Base-by-base conservation (phyloP, 2,329 filamentous ascomycete species). In the Moelleriella libera region DNA sequence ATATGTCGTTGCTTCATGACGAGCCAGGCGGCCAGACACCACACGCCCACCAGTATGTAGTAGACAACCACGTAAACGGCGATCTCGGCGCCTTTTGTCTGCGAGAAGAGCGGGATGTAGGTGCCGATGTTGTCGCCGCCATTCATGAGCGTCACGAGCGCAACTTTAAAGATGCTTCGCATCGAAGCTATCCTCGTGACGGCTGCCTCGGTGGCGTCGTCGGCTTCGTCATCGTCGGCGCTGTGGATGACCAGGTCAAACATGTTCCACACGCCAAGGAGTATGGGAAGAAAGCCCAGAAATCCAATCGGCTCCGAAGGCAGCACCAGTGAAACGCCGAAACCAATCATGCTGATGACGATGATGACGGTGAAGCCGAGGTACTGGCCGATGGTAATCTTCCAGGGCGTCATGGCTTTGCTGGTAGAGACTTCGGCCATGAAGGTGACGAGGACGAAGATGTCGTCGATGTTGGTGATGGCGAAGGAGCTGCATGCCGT, bases 361-460 rank as follows among this genome's bases (percentile, higher is more conserved):
- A 63, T 50, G 47, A 65, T 62, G 50, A 60, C 50, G 8, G 60
- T 59, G 52, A 65, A 64, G 11, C 63, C 62, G 30, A 58, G 14
- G 42, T 61, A 63, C 43, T 60, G 57, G 43, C 58, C 57, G 32
- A 57, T 39, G 9, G 47, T 49, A 46, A 60, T 55, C 10, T 53
- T 54, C 30, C 53, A 44, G 0, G 55, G 52, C n/a, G 55, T 56
- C 12, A 57, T 45, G 43, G 40, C 52, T 8, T 48, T 46, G 50
- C 55, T 58, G 7, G 57, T 57, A 8, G 60, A 49, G 5, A 61
- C 53, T 46, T 64, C 61, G 32, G 61, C 59, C 47, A 63, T 63
- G 52, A 64, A 64, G 47, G 62, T 63, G 44, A 62, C 60, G 6
- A 64, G 55, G 37, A 64, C 61, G 53, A 65, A 65, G n/a, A 61